A percentile compares a stretch with the other conserved stretches of the same genome.
Evolutionary conservation across 768 basidiomycete species (phyloP).

Genomic region (Leccinum sublutescens): DNA sequence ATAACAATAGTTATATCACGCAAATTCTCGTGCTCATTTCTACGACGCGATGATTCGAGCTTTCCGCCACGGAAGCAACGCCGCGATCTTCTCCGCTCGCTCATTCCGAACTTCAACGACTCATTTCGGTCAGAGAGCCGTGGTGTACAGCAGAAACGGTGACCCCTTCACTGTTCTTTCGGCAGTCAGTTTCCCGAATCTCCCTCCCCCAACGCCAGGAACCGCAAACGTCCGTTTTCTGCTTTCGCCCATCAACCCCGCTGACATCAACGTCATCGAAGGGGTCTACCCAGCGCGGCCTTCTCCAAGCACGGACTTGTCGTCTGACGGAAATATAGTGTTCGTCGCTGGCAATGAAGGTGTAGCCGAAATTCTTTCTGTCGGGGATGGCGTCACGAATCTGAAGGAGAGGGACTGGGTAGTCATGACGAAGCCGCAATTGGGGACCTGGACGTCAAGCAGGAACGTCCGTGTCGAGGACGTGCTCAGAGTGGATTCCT

Average conservation of each 20-base stretch:
- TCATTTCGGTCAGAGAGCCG: conserved; percentile 49
- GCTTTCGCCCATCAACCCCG: conserved; percentile 76
- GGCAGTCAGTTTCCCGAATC: conserved; percentile 48
- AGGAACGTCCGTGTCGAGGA: conserved; percentile 54
- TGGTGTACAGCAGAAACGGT: conserved; percentile 63
- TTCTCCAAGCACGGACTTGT: conserved; percentile 35
- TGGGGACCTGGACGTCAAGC: conserved; percentile 72
- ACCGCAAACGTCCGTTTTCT: conserved; percentile 66
- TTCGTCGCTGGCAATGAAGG: conserved; percentile 80
- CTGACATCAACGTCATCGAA: conserved; percentile 78
- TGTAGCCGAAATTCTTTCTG: conserved; percentile 59
- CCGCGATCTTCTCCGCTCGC: conserved; percentile 7
- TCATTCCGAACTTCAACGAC: conserved; percentile 34
- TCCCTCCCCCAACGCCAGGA: conserved; percentile 52
- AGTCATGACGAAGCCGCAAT: conserved; percentile 61
- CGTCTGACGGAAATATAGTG: conserved; percentile 36
- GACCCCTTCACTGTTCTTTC: conserved; percentile 60
- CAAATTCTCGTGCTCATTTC: not conserved
- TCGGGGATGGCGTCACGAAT: conserved; percentile 52
- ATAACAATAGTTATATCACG: not conserved
- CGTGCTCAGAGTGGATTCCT: conserved; percentile 57
- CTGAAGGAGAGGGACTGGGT: conserved; percentile 69
- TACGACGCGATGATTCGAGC: conserved; percentile 3
- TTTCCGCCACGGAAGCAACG: not conserved
- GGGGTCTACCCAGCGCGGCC: conserved; percentile 79